Percentiles rank a stretch among this genome's conserved stretches.
phyloP scores from a whole-genome alignment of 352 stramenopile species.

The Globisporangium megalacanthum region DNA sequence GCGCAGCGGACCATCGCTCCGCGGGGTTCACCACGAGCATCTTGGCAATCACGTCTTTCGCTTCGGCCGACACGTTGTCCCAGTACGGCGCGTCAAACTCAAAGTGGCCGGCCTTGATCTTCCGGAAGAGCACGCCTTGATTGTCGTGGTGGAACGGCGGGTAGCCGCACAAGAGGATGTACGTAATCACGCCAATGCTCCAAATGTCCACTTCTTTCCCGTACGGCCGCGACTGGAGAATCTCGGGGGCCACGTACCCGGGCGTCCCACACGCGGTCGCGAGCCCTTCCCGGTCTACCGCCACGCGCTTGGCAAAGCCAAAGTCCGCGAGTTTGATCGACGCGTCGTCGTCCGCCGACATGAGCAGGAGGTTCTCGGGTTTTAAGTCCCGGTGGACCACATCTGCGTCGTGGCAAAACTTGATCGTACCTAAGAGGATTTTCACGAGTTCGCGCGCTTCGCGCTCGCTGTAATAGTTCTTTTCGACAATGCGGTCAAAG shows the following conservation, averaged over 20 bases:
- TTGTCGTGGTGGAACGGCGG: slow-evolving; percentile 92
- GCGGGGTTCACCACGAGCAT: slow-evolving; percentile 83
- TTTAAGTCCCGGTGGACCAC: slow-evolving; percentile 93
- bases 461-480: slow-evolving; percentile 83
- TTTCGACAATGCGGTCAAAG: slow-evolving; percentile 88
- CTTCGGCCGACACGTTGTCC: slow-evolving; percentile 87
- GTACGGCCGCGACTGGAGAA: slow-evolving; percentile 66
- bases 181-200: slow-evolving; percentile 89
- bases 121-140: slow-evolving; percentile 88
- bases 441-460: slow-evolving; percentile 82
- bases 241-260: slow-evolving; percentile 77
- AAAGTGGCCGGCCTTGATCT: slow-evolving; percentile 80
- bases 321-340: slow-evolving; percentile 87
- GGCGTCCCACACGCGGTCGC: slow-evolving; percentile 75
- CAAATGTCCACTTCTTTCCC: slow-evolving; percentile 81
- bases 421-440: slow-evolving; percentile 70
- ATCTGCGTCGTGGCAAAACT: slow-evolving; percentile 85
- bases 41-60: slow-evolving; percentile 85
- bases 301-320: slow-evolving; percentile 87
- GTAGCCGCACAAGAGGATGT: slow-evolving; percentile 81
- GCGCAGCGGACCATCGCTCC: slow-evolving; percentile 48
- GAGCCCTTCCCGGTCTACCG: slow-evolving; percentile 47
- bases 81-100: slow-evolving; percentile 87
- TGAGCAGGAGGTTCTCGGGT: slow-evolving; percentile 94
- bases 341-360: slow-evolving; percentile 74